phyloP scores from a whole-genome alignment of 495 filamentous ascomycete species.

The Neurospora intermedia region DNA sequence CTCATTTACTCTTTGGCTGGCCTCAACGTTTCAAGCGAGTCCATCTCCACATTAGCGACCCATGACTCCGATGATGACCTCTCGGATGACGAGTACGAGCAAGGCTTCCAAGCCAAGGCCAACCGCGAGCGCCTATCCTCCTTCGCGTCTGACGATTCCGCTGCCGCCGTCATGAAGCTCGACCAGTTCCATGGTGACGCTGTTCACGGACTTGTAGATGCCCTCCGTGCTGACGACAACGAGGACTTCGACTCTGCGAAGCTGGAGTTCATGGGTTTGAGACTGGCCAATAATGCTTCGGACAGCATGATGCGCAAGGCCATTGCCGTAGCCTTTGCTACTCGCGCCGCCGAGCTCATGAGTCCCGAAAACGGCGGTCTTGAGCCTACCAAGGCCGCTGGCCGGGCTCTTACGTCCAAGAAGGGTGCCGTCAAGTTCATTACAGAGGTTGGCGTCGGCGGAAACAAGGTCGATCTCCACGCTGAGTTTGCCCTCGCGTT shows the following conservation, averaged over 20 bases:
- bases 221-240: conserved; percentile 46
- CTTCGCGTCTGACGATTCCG: conserved; percentile 41
- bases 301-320: conserved; percentile 80
- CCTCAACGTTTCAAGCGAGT: conserved; percentile 62
- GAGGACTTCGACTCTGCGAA: conserved; percentile 76
- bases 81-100: conserved; percentile 24
- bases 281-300: conserved; percentile 80
- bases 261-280: conserved; percentile 79
- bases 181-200: conserved; percentile 85
- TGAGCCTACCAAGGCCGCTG: conserved; percentile 55
- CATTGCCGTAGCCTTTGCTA: conserved; percentile 73
- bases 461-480: conserved; percentile 46
- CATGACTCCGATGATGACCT: conserved; percentile 24
- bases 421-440: conserved; percentile 40
- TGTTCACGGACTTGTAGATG: conserved; percentile 69
- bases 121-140: conserved; percentile 37
- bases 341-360: conserved; percentile 63
- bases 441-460: conserved; percentile 39
- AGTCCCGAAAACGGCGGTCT: conserved; percentile 39
- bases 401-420: conserved; percentile 38
- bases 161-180: conserved; percentile 15
- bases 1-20: conserved; percentile 59
- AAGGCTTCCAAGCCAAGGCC: conserved; percentile 8
- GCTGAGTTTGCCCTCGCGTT: conserved; percentile 72
- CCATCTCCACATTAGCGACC: conserved; percentile 53